Base-by-base conservation (phyloP, 2,329 filamentous ascomycete species). In the Dactylellina parvicollis region DNA sequence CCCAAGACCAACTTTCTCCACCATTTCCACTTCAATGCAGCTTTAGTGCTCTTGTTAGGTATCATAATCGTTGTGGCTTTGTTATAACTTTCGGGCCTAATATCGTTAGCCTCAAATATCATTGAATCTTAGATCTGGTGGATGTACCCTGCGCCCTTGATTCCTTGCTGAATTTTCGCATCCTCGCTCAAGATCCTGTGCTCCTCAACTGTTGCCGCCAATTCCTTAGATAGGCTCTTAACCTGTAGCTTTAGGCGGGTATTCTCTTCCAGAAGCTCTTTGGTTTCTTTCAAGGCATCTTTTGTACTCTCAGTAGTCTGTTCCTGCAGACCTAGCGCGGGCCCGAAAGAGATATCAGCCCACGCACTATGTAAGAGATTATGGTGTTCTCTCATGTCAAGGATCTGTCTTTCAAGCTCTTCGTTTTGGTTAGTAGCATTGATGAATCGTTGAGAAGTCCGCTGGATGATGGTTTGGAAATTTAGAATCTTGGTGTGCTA, bases 351-450 rank as follows among this genome's bases (percentile, higher is more conserved):
- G n/a, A n/a, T n/a, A n/a, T n/a, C n/a, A n/a, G n/a, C n/a, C n/a
- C n/a, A n/a, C n/a, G n/a, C n/a, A n/a, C n/a, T n/a, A n/a, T n/a
- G n/a, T n/a, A n/a, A n/a, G n/a, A 73, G 40, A 5, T 50, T 54
- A 36, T 73, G 69, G 32, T 73, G 69, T 3, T 73, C 69, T 44
- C 69, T 59, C 16, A 73, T 12, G 24, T 73, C 60, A 8, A 28
- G 1, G 1, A 66, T 54, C 18, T 73, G 69, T 2, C 60, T 46
- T 8, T 66, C 18, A 18, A 73, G 40, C 22, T 73, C 69, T 18
- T 60, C 40, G 14, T 73, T 73, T 22, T 73, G 26, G 12, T 54
- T 64, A n/a, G 56, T 54, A 12, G 47, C 30, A 10, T 73, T 40
- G 5, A 73, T 36, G 36, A 46, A 73, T 24, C 69, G 34, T 24